Evolutionary conservation across 2,329 filamentous ascomycete species (phyloP).

Genomic region (Xylariaceae sp.): DNA sequence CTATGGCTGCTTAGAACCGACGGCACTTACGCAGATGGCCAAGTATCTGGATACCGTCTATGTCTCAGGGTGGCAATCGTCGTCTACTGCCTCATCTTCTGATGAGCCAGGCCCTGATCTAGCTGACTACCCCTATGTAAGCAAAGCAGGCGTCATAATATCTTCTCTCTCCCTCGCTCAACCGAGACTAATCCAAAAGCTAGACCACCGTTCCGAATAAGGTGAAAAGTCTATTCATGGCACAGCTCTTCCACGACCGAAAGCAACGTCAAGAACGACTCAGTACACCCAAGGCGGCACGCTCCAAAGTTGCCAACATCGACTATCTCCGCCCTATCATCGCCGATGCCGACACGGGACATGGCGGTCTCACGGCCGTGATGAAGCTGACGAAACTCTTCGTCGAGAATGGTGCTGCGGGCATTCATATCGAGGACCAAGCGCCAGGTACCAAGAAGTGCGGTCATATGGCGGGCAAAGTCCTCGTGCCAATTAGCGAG

Average conservation of each 20-base stretch:
- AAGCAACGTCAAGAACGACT: conserved; percentile 96
- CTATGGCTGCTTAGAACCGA: conserved; percentile 94
- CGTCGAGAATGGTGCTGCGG: conserved; percentile 90
- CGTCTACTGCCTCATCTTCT: conserved; percentile 87
- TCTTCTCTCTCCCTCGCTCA: not conserved
- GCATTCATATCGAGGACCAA: conserved; percentile 98
- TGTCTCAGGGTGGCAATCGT: conserved; percentile 98
- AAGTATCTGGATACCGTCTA: conserved; percentile 98
- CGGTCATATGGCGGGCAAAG: conserved; percentile 98
- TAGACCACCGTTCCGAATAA: conserved; percentile 98
- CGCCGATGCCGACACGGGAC: conserved; percentile 94
- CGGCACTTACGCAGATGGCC: conserved; percentile 99
- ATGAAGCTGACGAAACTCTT: conserved; percentile 99
- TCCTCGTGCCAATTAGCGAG: conserved; percentile 91
- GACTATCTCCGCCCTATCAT: conserved; percentile 96
- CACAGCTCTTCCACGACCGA: conserved; percentile 97
- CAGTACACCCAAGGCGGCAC: conserved; percentile 65
- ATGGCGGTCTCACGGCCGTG: conserved; percentile 94
- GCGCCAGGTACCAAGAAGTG: conserved; percentile 99
- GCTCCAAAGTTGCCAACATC: conserved; percentile 67
- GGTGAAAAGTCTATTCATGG: conserved; percentile 94
- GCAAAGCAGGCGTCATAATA: conserved; percentile 27
- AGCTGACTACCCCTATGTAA: conserved; percentile 89
- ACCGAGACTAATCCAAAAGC: conserved; percentile 8
- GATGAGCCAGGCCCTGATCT: conserved; percentile 97